Evolutionary conservation across 495 filamentous ascomycete genomes (phyloP), one percentile per base, ranked within the genome.

Genomic region (Bryoglossum gracile): DNA sequence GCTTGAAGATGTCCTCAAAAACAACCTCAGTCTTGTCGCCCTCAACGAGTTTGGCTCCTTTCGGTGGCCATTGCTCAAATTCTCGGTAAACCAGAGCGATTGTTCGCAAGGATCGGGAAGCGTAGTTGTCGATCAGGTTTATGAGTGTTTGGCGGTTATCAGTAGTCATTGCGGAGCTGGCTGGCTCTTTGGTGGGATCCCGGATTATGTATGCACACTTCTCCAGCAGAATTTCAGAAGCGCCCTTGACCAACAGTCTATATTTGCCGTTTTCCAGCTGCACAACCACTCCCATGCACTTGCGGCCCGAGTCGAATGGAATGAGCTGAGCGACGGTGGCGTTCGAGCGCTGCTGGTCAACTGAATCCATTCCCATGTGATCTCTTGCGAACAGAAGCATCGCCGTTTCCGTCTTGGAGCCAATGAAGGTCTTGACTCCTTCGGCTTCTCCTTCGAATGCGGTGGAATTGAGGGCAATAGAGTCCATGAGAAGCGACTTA

Each of bases 391-490:
- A 84, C 17, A 73, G 74, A 13, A 94, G 69, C 30, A 95, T 70
- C 1, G 89, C 86, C 4, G 88, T 91, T 58, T 95, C 89, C 0
- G 89, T 95, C 69, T 94, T 95, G 4, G 89, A 94, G 42, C 89
- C 89, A 47, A 94, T 79, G 53, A 90, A 95, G 0, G 77, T 75
- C 9, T 76, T 67, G 0, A 76, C 77, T 0, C 86, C 86, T 32
- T 87, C 80, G 25, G 78, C 73, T 25, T 90, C 85, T 24, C 85
- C 83, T 61, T 95, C 87, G 54, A 91, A 94, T 5, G 89, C 89
- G 0, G 89, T 94, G 1, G 89, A 91, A 67, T 95, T 95, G 50
- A 90, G 66, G 10, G 82, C 75, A 52, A 95, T 87, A 0, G 87
- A 91, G 42, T 89, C 75, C 23, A 78, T 67, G 5, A 95, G 60